Percentiles rank a stretch among this genome's conserved stretches.
Evolutionary conservation across 1,139 yeast species (phyloP).

Genomic region (Saccharomyces hybrid): DNA sequence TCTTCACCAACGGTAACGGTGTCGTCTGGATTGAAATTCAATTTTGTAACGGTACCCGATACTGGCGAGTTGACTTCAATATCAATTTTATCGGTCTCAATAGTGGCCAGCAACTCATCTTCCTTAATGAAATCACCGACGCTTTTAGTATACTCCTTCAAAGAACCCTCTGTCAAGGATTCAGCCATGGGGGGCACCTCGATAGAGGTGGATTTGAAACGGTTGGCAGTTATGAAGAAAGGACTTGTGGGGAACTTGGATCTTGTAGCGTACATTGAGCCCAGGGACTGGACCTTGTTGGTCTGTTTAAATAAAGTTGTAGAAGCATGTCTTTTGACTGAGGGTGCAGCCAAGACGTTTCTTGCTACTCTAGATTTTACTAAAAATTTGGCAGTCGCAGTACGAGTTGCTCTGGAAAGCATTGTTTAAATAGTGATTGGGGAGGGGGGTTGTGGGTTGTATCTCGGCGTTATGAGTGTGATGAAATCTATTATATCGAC

Average conservation of each 20-base stretch:
- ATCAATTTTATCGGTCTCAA: constrained; percentile 97
- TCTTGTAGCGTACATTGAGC: not conserved
- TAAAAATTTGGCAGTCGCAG: constrained; percentile 1
- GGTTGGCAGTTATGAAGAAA: constrained; percentile 3
- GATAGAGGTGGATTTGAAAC: constrained; percentile 42
- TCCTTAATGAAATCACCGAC: constrained; percentile 84
- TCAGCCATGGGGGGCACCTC: constrained; percentile 99
- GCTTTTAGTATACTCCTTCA: constrained; percentile 65
- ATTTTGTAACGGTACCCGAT: constrained; percentile 81
- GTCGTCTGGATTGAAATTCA: constrained; percentile 78
- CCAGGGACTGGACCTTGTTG: not conserved
- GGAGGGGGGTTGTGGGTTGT: too few relatives aligned
- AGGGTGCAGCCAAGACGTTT: not conserved
- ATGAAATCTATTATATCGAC: too few relatives aligned
- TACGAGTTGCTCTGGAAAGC: constrained; percentile 1
- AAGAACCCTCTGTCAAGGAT: constrained; percentile 95
- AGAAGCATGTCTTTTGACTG: constrained; percentile 1
- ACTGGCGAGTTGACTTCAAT: constrained; percentile 95
- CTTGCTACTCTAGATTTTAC: not conserved
- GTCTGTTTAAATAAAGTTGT: constrained; percentile 3
- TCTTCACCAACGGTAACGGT: constrained; percentile 97
- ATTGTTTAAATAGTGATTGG: not conserved
- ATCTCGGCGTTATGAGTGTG: too few relatives aligned
- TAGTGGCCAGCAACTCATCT: constrained; percentile 93
- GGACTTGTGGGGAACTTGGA: not conserved